phyloP scores from a whole-genome alignment of 2,329 filamentous ascomycete genomes.

The Leptographium radiaticola region DNA sequence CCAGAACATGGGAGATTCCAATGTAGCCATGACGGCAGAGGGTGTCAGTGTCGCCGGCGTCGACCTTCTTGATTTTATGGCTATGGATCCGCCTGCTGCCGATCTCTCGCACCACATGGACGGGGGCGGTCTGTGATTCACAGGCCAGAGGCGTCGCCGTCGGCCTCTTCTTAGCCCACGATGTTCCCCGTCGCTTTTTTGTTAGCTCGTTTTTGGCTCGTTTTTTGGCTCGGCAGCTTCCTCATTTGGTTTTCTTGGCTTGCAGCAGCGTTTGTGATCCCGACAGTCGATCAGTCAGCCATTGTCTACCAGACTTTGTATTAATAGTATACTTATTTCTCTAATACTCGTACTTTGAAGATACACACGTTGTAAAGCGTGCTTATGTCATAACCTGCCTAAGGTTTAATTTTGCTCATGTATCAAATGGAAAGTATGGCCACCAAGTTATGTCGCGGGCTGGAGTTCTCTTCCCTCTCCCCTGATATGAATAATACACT shows the following conservation, averaged over 20 bases:
- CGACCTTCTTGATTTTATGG: conserved; percentile 56
- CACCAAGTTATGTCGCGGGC: neutral
- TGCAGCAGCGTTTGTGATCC: no score
- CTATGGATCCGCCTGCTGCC: conserved; percentile 33
- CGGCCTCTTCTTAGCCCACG: neutral
- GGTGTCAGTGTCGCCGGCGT: conserved; percentile 54
- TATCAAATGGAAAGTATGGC: neutral
- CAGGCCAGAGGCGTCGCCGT: no score
- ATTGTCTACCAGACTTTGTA: no score
- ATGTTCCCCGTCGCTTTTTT: no score
- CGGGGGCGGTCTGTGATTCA: neutral
- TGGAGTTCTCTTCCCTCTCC: neutral
- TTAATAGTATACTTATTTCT: no score
- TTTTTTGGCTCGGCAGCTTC: no score
- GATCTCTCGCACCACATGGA: conserved; percentile 1
- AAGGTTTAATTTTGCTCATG: neutral
- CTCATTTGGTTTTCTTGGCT: no score
- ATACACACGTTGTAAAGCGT: no score
- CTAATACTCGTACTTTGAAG: no score
- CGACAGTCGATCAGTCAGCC: no score
- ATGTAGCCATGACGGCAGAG: conserved; percentile 53
- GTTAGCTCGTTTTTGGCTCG: no score
- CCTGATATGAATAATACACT: neutral
- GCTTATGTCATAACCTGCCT: neutral
- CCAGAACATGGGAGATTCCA: conserved; percentile 48